phyloP scores from a whole-genome alignment of 257 asterid genomes.

The Henckelia pumila region DNA sequence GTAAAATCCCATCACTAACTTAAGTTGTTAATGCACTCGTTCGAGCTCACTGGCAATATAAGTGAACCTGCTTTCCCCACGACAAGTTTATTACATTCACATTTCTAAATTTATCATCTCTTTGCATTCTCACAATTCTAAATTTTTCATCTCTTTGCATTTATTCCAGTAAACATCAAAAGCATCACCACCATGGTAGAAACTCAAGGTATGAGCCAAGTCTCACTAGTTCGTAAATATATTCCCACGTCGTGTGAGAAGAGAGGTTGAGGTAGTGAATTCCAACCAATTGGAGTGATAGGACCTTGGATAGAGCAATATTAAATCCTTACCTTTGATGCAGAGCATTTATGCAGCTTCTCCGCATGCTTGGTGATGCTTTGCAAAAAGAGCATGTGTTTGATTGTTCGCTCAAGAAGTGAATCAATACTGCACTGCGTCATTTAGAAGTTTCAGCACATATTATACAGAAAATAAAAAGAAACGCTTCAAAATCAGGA shows the following conservation, averaged over 20 bases:
- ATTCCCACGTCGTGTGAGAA: not conserved
- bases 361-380: constrained; percentile 81
- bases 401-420: constrained; percentile 81
- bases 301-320: not conserved
- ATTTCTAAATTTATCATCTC: no score
- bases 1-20: not conserved
- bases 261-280: not conserved
- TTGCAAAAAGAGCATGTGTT: constrained; percentile 90
- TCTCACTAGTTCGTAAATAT: not conserved
- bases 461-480: not conserved
- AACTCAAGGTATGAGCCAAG: not conserved
- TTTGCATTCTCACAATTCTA: no score
- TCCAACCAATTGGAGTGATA: constrained; percentile 7
- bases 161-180: no score
- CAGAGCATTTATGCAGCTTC: constrained; percentile 69
- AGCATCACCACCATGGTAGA: no score
- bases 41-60: not conserved
- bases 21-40: not conserved
- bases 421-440: constrained; percentile 97
- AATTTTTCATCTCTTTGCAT: no score
- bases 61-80: not conserved
- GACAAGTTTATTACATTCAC: no score
- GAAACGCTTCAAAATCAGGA: constrained; percentile 13
- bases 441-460: constrained; percentile 45
- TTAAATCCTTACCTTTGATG: constrained; percentile 53